Base-by-base conservation (phyloP, 768 basidiomycete genomes). In the Leccinum boreale region DNA sequence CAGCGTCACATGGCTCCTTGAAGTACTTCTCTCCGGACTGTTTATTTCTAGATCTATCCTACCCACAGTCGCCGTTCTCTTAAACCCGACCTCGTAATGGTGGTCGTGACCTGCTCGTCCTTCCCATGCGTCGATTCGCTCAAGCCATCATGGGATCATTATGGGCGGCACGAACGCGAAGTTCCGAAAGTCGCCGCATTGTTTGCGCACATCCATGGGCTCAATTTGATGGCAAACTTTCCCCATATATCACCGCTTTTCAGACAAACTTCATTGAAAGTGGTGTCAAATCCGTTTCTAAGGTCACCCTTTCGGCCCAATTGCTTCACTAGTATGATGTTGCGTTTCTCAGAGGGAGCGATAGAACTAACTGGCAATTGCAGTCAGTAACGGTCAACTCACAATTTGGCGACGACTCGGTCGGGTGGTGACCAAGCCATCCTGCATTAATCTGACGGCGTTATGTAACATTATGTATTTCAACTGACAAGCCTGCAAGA, bases 61-160 rank as follows among this genome's bases (percentile, higher is more conserved):
- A n/a, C n/a, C 24, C 28, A 49, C 11, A 17, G 3, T 12, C 7
- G 3, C 10, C 17, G 8, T 47, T 36, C 17, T 28, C 36, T 39
- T 21, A 55, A 36, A 50, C 11, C 15, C 19, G 10, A 23, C 15
- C 46, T 19, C 11, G 28, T 9, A 5, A 8, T 15, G 8, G 29
- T 26, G 10, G 8, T 14, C 1, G 8, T 21, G 5, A 4, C 21
- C 7, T 21, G 15, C 5, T 23, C 21, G 14, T 56, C 26, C 24
- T 44, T 45, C 47, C 17, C 61, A 67, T 67, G 66, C 57, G 19
- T 51, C 66, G 50, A 53, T 8, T 46, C 36, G 10, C 28, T 33
- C 33, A 36, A 36, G 35, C 15, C 12, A 36, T 36, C n/a, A n/a
- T n/a, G n/a, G 15, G 17, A 36, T 36, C 35, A 35, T 35, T 3